Evolutionary conservation across 352 stramenopile species (phyloP).

Genomic region (Globisporangium emineosum): DNA sequence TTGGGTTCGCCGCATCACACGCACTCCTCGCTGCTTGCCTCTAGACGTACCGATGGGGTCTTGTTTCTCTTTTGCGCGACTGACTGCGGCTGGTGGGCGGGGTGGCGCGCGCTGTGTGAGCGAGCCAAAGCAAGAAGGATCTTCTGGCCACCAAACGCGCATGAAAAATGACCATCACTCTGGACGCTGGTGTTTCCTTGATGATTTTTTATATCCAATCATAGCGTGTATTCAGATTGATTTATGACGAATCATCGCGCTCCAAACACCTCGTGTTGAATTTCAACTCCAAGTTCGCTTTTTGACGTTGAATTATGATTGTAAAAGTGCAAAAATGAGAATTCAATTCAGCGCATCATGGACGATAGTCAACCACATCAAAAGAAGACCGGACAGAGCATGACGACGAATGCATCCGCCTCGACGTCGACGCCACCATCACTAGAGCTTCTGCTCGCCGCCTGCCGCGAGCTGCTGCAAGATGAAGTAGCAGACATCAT

Average conservation of each 20-base stretch:
- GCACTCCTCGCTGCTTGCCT: not conserved
- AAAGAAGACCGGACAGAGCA: not conserved
- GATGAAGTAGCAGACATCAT: no score
- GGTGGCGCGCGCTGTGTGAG: not conserved
- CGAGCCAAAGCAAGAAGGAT: slow-evolving; percentile 1
- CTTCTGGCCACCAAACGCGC: slow-evolving; percentile 5
- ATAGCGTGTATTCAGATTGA: not conserved
- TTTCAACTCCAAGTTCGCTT: not conserved
- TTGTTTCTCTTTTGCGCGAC: slow-evolving; percentile 6
- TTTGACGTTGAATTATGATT: not conserved
- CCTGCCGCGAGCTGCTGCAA: not conserved
- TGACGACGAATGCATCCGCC: not conserved
- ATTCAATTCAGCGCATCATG: no score
- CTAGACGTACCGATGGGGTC: slow-evolving; percentile 2
- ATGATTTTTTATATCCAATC: not conserved
- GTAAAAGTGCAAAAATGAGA: not conserved
- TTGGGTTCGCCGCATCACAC: not conserved
- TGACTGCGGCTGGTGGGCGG: not conserved
- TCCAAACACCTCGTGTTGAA: not conserved
- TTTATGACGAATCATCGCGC: not conserved
- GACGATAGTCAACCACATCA: no score
- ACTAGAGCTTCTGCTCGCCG: not conserved
- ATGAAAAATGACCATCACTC: not conserved
- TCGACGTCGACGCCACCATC: not conserved
- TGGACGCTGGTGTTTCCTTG: not conserved